Evolutionary conservation across 352 stramenopile species (phyloP).

Genomic region (Phytophthora cactorum): DNA sequence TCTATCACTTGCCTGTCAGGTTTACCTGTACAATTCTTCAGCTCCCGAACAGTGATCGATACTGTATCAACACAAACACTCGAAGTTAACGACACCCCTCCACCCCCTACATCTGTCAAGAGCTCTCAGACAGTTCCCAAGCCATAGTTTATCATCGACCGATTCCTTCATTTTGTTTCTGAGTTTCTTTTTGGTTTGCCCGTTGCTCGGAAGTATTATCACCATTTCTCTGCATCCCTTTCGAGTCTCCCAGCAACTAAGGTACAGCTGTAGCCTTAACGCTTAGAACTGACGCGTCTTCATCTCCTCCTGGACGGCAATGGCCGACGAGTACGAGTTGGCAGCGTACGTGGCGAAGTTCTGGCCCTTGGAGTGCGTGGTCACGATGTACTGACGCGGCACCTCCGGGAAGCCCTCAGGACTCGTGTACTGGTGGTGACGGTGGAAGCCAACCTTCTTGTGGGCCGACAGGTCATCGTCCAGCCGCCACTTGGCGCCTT

Average conservation of each 20-base stretch:
- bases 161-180: constrained; percentile 40
- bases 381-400: constrained; percentile 74
- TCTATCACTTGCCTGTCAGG: constrained; percentile 27
- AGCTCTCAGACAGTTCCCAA: background rate
- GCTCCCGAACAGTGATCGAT: constrained; percentile 10
- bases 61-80: constrained; percentile 10
- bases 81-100: constrained; percentile 1
- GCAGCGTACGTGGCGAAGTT: constrained; percentile 84
- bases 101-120: background rate
- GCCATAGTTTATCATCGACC: constrained; percentile 21
- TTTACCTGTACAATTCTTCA: constrained; percentile 67
- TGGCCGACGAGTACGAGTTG: constrained; percentile 89
- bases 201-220: constrained; percentile 13
- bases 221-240: constrained; percentile 3
- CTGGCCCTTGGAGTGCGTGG: constrained; percentile 70
- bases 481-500: constrained; percentile 73
- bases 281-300: constrained; percentile 83
- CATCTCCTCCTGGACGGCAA: constrained; percentile 81
- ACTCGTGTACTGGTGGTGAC: constrained; percentile 62
- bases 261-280: constrained; percentile 4
- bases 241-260: background rate
- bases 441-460: constrained; percentile 69
- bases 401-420: constrained; percentile 76
- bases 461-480: constrained; percentile 62
- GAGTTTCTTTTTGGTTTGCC: background rate